Base-by-base conservation (phyloP, 78 protist species). In the Dictyostelium intermedium region DNA sequence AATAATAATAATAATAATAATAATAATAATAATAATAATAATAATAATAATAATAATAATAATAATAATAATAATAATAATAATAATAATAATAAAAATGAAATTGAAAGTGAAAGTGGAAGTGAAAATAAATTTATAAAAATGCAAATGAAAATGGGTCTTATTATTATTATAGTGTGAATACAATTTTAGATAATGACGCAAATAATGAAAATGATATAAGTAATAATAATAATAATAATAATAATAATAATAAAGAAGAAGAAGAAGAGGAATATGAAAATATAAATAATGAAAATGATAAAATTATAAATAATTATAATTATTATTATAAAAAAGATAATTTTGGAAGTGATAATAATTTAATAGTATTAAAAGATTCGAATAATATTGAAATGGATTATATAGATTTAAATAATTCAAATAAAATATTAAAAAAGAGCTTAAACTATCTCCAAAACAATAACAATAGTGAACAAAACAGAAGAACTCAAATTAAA, bases 371-470 rank as follows among this genome's bases (percentile, higher is more conserved):
- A 34, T 72, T 72, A 72, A 72, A 72, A 34, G 79, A 72, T 34
- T 72, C 45, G 16, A 72, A 72, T 72, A 72, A 72, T 72, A 72
- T 72, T 34, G 79, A 72, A 34, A 32, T 72, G 45, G 79, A 72
- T 18, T 72, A 72, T 72, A 32, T 72, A 32, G 79, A 72, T 32
- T 72, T 72, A 34, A 34, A 72, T 34, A 34, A 13, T 72, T 72
- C 79, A 34, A 72, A 72, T 34, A 72, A 72, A 30, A 32, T 32
- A 14, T 16, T 34, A 16, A 72, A 34, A 14, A 72, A 34, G 14
- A 32, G 45, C 34, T 66, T 66, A 25, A 66, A 37, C 2, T 27
- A 16, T 66, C 74, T 27, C 10, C 35, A 25, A 1, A 9, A 27
- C 18, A 2, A 66, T 1, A 63, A 63, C 9, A 23, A 23, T 20